These are phyloP conservation scores for Cladorrhinum sp. DNA, from an alignment of 2,329 filamentous ascomycete species.

Conservation along the genomic window DNA sequence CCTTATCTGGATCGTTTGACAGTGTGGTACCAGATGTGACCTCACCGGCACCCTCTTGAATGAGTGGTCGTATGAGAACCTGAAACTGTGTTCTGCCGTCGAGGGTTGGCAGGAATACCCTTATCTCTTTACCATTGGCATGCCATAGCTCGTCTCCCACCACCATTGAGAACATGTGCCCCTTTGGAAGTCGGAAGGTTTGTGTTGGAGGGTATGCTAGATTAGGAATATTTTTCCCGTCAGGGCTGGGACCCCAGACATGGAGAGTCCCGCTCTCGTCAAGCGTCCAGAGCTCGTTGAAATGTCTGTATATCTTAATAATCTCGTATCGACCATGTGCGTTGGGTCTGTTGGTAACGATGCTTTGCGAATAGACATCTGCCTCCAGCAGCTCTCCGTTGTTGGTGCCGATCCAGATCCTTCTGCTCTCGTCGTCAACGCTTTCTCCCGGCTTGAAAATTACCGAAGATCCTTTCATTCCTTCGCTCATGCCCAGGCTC, in stretches of 20 bases:
- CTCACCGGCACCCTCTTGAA: conserved; percentile 73
- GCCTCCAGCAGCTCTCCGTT: conserved; percentile 85
- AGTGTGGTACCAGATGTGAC: conserved; percentile 80
- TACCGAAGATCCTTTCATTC: conserved; percentile 74
- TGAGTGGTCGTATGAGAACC: conserved; percentile 67
- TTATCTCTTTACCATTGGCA: conserved; percentile 80
- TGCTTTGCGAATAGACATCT: conserved; percentile 70
- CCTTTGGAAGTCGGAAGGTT: conserved; percentile 73
- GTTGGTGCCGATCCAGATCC: conserved; percentile 87
- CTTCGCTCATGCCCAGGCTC: conserved; percentile 80
- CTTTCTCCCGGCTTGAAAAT: conserved; percentile 80
- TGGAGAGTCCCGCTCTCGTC: conserved; percentile 85
- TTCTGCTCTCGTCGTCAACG: conserved; percentile 74
- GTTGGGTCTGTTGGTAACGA: conserved; percentile 64
- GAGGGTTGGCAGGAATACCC: conserved; percentile 73
- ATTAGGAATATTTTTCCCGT: conserved; percentile 67
- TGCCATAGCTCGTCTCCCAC: conserved; percentile 86
- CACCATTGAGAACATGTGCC: conserved; percentile 84
- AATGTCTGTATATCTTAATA: conserved; percentile 79
- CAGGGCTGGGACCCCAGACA: conserved; percentile 70
- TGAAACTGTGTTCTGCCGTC: conserved; percentile 70
- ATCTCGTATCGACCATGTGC: conserved; percentile 79
- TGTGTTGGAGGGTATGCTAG: conserved; percentile 68
- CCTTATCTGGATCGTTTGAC: conserved; percentile 69
- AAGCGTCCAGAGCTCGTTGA: conserved; percentile 88